phyloP scores from a whole-genome alignment of 331 rosid species.

The Quercus phellos region DNA sequence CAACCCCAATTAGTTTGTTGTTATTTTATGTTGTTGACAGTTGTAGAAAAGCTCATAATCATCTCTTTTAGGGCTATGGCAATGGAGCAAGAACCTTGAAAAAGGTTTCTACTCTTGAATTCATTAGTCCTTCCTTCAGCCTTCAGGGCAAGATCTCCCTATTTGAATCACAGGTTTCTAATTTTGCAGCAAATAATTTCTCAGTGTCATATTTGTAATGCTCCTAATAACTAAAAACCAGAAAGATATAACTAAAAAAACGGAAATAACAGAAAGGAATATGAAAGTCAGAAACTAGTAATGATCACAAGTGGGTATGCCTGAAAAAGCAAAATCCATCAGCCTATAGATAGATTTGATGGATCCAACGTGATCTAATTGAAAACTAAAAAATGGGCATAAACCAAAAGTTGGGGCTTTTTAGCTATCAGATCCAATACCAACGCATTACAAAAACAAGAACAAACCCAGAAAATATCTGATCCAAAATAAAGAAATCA shows the following conservation, averaged over 20 bases:
- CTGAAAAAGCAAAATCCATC: no score
- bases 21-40: no score
- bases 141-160: no score
- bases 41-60: no score
- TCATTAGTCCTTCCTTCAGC: no score
- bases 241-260: neutral
- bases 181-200: neutral
- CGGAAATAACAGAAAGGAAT: neutral
- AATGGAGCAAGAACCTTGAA: no score
- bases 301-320: no score
- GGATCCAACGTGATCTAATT: neutral
- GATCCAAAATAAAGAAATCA: neutral
- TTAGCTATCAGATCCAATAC: constrained; percentile 24
- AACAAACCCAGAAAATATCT: neutral
- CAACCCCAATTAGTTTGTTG: no score
- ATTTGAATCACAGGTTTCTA: no score
- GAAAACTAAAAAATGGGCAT: neutral
- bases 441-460: neutral
- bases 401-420: neutral
- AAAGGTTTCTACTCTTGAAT: no score
- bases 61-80: no score
- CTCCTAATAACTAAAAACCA: neutral
- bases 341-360: neutral
- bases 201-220: neutral
- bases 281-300: neutral